These are phyloP conservation scores for Capsicum baccatum DNA, from an alignment of 257 asterid genomes.

Conservation along the genomic window DNA sequence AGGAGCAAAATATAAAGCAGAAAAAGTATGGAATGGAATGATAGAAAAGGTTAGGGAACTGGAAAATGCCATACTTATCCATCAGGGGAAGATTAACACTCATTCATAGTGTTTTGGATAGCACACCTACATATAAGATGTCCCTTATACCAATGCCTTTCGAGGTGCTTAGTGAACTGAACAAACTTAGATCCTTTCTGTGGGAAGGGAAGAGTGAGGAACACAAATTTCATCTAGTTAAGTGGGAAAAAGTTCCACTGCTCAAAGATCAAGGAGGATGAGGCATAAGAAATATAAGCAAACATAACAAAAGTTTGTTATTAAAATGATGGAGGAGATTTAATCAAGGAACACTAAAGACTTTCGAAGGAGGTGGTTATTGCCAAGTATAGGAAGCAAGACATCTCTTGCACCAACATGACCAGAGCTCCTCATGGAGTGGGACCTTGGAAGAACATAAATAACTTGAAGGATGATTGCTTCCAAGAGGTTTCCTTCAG, in stretches of 20 bases:
- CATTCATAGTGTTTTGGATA: neutral
- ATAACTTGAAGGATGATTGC: neutral
- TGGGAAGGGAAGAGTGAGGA: neutral
- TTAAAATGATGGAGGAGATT: neutral
- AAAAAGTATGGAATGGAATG: no score
- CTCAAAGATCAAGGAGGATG: neutral
- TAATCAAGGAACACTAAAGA: neutral
- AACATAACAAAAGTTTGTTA: neutral
- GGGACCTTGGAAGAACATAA: neutral
- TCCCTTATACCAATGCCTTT: neutral
- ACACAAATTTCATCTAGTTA: neutral
- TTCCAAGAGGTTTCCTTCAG: neutral
- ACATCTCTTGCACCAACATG: neutral
- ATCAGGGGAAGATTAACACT: neutral
- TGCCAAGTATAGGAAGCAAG: neutral
- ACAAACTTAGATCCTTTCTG: neutral
- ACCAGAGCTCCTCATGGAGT: neutral
- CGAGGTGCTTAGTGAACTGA: neutral
- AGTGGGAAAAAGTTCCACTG: neutral
- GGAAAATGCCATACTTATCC: neutral
- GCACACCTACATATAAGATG: neutral
- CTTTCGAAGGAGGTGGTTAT: neutral
- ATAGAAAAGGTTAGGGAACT: neutral
- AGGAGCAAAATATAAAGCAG: no score
- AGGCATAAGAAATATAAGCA: neutral